Conservation (phyloP, 371 early-diverging fungal genomes). For the Nematocida sp. region DNA sequence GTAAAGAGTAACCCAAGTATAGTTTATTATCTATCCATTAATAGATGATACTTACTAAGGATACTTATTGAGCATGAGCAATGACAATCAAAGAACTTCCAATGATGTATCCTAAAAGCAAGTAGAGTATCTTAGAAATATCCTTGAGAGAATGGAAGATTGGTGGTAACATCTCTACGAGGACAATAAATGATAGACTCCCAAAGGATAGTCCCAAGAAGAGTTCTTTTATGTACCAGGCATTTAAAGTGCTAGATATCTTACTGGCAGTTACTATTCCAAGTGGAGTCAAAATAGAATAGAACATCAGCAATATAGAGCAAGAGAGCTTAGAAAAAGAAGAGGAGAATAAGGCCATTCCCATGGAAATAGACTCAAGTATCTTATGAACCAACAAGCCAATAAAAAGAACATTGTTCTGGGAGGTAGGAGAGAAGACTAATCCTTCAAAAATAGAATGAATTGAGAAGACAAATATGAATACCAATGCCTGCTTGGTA, state of each 20-base stretch:
- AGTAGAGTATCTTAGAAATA: slow-evolving; percentile 16
- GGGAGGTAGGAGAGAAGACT: slow-evolving; percentile 9
- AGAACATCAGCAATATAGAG: slow-evolving; percentile 26
- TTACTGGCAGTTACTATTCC: slow-evolving; percentile 53
- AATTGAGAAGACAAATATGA: slow-evolving; percentile 49
- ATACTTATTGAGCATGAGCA: slow-evolving; percentile 13
- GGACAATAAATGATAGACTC: slow-evolving; percentile 63
- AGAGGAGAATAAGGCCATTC: slow-evolving; percentile 46
- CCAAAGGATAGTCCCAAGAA: slow-evolving; percentile 62
- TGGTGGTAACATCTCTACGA: slow-evolving; percentile 63
- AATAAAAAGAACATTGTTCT: slow-evolving; percentile 4
- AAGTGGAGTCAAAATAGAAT: slow-evolving; percentile 56
- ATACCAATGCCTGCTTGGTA: slow-evolving; percentile 46
- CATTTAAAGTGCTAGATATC: neutral
- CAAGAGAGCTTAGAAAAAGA: slow-evolving; percentile 2
- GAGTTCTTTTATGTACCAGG: slow-evolving; percentile 4
- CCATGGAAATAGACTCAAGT: slow-evolving; percentile 51
- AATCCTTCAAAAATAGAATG: slow-evolving; percentile 55
- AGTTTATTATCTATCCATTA: neutral
- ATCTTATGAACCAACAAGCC: slow-evolving; percentile 49
- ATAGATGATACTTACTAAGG: neutral
- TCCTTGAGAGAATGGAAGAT: slow-evolving; percentile 50
- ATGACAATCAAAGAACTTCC: slow-evolving; percentile 27
- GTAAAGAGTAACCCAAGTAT: neutral
- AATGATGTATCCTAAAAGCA: slow-evolving; percentile 46